Conservation (phyloP, 768 basidiomycete genomes). For the Rhizopogon roseolus region DNA sequence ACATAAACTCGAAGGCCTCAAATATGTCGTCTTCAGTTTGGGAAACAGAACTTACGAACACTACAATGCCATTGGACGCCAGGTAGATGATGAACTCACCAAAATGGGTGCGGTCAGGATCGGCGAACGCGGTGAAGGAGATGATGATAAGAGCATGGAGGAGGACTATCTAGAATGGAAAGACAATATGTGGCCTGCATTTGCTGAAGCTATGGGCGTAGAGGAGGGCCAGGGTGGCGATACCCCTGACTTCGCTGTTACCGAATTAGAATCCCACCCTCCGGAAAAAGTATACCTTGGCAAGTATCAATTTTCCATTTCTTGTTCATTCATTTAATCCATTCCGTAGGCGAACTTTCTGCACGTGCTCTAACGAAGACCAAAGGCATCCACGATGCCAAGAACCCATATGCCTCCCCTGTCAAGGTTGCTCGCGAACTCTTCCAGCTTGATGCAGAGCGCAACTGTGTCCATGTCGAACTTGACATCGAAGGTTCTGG, state of each 20-base stretch:
- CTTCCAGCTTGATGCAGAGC: constrained; percentile 64
- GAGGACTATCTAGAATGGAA: constrained; percentile 99
- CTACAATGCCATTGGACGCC: constrained; percentile 86
- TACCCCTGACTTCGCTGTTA: constrained; percentile 88
- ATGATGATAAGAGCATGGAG: constrained; percentile 99
- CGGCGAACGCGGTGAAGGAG: constrained; percentile 90
- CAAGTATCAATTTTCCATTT: constrained; percentile 27
- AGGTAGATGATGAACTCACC: constrained; percentile 66
- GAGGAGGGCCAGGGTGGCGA: constrained; percentile 98
- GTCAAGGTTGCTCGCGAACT: constrained; percentile 76
- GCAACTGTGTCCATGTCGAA: constrained; percentile 94
- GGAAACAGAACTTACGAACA: constrained; percentile 95
- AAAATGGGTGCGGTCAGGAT: constrained; percentile 83
- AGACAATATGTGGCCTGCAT: constrained; percentile 92
- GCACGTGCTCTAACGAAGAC: constrained; percentile 90
- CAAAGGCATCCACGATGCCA: constrained; percentile 95
- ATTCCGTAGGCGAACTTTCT: constrained; percentile 77
- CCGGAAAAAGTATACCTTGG: constrained; percentile 92
- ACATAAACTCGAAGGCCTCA: constrained; percentile 74
- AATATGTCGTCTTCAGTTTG: constrained; percentile 92
- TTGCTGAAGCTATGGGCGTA: constrained; percentile 76
- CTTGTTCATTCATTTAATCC: background rate
- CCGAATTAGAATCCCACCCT: constrained; percentile 71
- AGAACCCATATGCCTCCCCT: constrained; percentile 93
- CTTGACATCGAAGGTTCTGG: constrained; percentile 92